Percentiles rank a stretch among this genome's conserved stretches.
Conservation (phyloP, 2,329 filamentous ascomycete genomes). For the Ilyonectria sp. region DNA sequence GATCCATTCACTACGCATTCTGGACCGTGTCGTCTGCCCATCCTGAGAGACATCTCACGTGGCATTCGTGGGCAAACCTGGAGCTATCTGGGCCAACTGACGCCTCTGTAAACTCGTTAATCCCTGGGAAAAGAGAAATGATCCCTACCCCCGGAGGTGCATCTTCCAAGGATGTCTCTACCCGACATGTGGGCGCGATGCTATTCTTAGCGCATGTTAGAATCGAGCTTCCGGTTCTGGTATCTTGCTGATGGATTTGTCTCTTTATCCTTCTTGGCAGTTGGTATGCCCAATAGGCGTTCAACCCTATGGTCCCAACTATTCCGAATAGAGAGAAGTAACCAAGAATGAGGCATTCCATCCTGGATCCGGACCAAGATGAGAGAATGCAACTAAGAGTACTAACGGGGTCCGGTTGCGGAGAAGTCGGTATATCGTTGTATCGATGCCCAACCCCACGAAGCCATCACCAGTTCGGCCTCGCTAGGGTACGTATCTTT, state of each 20-base stretch:
- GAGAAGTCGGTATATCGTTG: conserved; percentile 6
- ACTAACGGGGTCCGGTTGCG: conserved; percentile 11
- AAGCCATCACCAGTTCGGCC: conserved; percentile 7
- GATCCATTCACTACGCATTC: background rate
- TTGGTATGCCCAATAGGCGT: background rate
- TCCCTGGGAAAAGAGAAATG: background rate
- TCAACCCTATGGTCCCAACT: background rate
- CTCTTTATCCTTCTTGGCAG: background rate
- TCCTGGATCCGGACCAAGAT: background rate
- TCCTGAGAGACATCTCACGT: background rate
- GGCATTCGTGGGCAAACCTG: background rate
- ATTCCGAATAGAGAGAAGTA: background rate
- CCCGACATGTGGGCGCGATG: background rate
- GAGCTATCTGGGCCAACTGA: background rate
- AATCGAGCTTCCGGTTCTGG: background rate
- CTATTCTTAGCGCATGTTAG: background rate
- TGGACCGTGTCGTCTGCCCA: background rate
- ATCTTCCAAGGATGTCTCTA: background rate
- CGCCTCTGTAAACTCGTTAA: background rate
- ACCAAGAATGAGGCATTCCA: background rate
- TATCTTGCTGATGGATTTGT: background rate
- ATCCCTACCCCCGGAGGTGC: background rate
- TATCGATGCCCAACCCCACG: background rate
- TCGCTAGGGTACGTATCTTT: conserved; percentile 14
- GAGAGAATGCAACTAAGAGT: conserved; percentile 26